phyloP scores from a whole-genome alignment of 176 grass and related monocot species.

The Hsuehochloa calcarea region DNA sequence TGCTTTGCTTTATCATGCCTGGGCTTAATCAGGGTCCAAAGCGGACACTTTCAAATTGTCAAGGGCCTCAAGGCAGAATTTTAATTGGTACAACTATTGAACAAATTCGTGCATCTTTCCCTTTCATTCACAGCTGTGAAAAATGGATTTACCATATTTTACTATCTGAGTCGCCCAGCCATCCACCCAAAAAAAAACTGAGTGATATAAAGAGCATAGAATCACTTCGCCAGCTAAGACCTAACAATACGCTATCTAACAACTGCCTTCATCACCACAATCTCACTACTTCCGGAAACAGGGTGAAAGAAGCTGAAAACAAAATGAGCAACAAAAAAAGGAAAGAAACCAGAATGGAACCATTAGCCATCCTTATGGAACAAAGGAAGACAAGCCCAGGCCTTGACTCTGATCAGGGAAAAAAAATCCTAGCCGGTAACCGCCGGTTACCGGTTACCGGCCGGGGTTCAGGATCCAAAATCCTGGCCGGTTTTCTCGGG shows the following conservation, averaged over 20 bases:
- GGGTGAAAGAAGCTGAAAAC: background rate
- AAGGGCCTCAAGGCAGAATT: background rate
- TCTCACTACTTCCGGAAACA: background rate
- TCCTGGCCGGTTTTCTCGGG: too few species aligned
- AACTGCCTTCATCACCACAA: slow-evolving; percentile 1
- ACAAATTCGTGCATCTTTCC: background rate
- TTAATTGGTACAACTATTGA: background rate
- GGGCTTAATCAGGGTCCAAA: background rate
- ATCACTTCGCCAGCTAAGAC: background rate
- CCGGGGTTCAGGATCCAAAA: too few species aligned
- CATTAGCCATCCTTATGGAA: background rate
- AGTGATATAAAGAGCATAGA: background rate
- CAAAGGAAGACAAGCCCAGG: background rate
- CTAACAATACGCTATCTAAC: background rate
- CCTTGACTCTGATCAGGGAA: too few species aligned
- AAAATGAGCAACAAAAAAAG: background rate
- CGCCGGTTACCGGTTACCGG: too few species aligned
- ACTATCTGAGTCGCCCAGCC: background rate
- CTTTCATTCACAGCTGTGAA: background rate
- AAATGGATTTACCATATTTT: slow-evolving; percentile 9
- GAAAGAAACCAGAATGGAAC: background rate
- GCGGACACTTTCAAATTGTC: background rate
- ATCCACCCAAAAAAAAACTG: background rate
- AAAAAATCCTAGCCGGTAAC: too few species aligned
- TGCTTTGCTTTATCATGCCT: slow-evolving; percentile 1